Conservation (phyloP, 2,329 filamentous ascomycete genomes). For the Ophiostoma montium region DNA sequence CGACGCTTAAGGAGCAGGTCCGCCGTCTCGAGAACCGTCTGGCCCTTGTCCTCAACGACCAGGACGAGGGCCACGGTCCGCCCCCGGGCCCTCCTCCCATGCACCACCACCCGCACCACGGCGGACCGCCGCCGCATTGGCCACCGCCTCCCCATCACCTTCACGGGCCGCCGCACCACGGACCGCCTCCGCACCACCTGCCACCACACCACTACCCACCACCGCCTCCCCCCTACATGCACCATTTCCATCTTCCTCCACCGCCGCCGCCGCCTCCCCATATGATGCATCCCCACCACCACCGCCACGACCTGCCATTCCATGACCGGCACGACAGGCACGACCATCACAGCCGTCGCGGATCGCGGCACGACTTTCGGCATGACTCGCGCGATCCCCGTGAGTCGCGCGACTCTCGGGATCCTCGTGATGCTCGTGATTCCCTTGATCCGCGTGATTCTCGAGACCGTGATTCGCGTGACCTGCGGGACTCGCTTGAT, state of each 20-base stretch:
- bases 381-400: slow-evolving; percentile 1
- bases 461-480: too few species aligned
- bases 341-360: not conserved
- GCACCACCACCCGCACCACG: not conserved
- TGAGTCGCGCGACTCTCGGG: not conserved
- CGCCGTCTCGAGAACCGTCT: slow-evolving; percentile 30
- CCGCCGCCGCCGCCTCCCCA: slow-evolving; percentile 2
- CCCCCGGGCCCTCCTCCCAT: not conserved
- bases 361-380: not conserved
- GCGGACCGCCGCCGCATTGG: not conserved
- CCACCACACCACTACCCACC: slow-evolving; percentile 2
- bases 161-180: not conserved
- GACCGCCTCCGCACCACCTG: slow-evolving; percentile 1
- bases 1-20: slow-evolving; percentile 26
- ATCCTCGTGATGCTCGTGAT: too few species aligned
- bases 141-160: not conserved
- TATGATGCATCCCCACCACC: slow-evolving; percentile 5
- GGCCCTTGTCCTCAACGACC: slow-evolving; percentile 15
- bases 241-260: slow-evolving; percentile 1
- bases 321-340: not conserved
- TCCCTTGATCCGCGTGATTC: too few species aligned
- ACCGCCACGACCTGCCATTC: not conserved
- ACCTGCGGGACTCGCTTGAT: too few species aligned
- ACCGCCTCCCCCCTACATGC: slow-evolving; percentile 1
- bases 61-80: slow-evolving; percentile 2